phyloP scores from a whole-genome alignment of 495 filamentous ascomycete genomes.

The Haplographium delicatum region DNA sequence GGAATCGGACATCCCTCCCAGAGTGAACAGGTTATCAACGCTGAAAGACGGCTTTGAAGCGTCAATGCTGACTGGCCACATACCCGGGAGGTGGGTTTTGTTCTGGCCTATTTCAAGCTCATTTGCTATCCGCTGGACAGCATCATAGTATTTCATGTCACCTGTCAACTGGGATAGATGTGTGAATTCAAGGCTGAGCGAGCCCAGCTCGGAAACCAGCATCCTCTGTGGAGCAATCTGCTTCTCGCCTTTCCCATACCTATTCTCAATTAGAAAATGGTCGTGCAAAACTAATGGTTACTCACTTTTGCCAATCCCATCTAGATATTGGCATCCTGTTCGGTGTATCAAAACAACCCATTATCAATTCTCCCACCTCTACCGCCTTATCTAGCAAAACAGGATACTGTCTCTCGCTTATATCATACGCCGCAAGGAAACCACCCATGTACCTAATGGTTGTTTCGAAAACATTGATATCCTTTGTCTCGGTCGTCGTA shows the following conservation, averaged over 20 bases:
- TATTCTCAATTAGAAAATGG: slow-evolving; percentile 1
- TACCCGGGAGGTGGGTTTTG: slow-evolving; percentile 64
- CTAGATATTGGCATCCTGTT: slow-evolving; percentile 78
- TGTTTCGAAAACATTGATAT: slow-evolving; percentile 71
- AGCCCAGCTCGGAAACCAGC: slow-evolving; percentile 69
- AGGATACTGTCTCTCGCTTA: slow-evolving; percentile 52
- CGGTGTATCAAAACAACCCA: slow-evolving; percentile 82
- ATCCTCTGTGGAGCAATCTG: slow-evolving; percentile 20
- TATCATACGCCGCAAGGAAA: slow-evolving; percentile 70
- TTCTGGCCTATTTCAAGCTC: slow-evolving; percentile 67
- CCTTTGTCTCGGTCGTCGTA: slow-evolving; percentile 51
- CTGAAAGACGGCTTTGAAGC: slow-evolving; percentile 38
- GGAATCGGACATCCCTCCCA: slow-evolving; percentile 76
- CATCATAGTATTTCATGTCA: slow-evolving; percentile 86
- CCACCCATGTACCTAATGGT: slow-evolving; percentile 77
- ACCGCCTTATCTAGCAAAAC: slow-evolving; percentile 71
- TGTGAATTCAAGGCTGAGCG: slow-evolving; percentile 82
- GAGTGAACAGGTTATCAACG: slow-evolving; percentile 47
- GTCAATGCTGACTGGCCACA: slow-evolving; percentile 78
- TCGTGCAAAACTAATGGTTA: neutral
- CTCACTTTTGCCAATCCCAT: slow-evolving; percentile 44
- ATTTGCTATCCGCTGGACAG: slow-evolving; percentile 73
- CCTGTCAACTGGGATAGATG: slow-evolving; percentile 80
- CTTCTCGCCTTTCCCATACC: slow-evolving; percentile 16
- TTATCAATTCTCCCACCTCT: slow-evolving; percentile 78